Evolutionary conservation across 116 monocot species (phyloP).

Genomic region (Iris pallida): DNA sequence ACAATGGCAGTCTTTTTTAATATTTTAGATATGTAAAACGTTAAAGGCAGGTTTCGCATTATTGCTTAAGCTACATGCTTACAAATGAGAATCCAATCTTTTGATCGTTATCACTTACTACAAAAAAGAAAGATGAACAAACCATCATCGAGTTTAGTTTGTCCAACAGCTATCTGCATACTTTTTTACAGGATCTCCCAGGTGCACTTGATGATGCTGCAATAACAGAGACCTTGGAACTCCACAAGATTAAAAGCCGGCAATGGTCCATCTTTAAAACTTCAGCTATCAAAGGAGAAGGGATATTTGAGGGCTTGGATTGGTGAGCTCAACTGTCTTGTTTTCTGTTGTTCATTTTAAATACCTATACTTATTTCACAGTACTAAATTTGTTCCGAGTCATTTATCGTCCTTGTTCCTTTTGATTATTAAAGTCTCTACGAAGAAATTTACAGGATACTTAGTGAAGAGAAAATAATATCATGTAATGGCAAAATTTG

Average conservation of each 20-base stretch:
- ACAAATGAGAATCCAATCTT: too few species aligned
- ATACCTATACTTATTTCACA: neutral
- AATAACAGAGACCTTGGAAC: slow-evolving; percentile 73
- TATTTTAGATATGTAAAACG: too few species aligned
- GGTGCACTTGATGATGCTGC: slow-evolving; percentile 92
- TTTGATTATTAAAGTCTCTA: neutral
- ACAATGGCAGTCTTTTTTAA: too few species aligned
- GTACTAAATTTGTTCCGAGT: neutral
- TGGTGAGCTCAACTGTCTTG: slow-evolving; percentile 35
- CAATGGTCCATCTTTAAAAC: slow-evolving; percentile 95
- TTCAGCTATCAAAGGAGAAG: slow-evolving; percentile 91
- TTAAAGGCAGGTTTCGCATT: too few species aligned
- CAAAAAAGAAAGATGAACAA: too few species aligned
- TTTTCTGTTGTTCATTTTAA: neutral
- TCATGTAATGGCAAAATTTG: too few species aligned
- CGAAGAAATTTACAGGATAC: too few species aligned
- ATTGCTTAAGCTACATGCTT: too few species aligned
- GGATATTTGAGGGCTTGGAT: slow-evolving; percentile 86
- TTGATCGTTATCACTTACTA: too few species aligned
- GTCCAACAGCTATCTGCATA: neutral
- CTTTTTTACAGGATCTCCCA: slow-evolving; percentile 65
- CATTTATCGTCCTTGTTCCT: neutral
- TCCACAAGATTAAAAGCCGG: slow-evolving; percentile 82
- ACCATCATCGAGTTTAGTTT: neutral
- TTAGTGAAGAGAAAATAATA: too few species aligned